These are phyloP conservation scores for Pichia ethanolica DNA, from an alignment of 805 yeast species.

Conservation along the genomic window DNA sequence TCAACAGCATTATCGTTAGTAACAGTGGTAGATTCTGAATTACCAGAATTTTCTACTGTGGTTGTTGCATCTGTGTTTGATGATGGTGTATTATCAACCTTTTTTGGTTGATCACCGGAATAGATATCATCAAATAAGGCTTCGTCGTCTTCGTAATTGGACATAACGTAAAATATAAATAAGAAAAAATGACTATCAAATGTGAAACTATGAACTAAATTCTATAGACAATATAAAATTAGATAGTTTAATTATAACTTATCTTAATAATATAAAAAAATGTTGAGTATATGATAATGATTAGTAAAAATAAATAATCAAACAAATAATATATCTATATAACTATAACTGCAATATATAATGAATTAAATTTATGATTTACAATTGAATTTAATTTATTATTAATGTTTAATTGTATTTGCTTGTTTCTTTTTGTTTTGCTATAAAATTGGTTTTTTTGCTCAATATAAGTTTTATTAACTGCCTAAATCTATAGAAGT, in stretches of 20 bases:
- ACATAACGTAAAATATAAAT: constrained; percentile 32
- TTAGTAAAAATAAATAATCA: not conserved
- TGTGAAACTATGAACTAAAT: not conserved
- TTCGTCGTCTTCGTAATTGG: constrained; percentile 82
- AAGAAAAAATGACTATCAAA: not conserved
- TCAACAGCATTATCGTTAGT: not conserved
- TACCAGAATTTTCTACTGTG: no score
- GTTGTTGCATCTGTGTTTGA: not conserved
- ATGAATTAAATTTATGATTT: not conserved
- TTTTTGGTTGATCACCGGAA: constrained; percentile 25
- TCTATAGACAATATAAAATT: not conserved
- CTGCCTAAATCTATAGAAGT: constrained; percentile 2
- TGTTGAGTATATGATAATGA: not conserved
- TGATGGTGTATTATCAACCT: constrained; percentile 12
- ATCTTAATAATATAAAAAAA: not conserved
- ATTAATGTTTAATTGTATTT: not conserved
- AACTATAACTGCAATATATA: constrained; percentile 2
- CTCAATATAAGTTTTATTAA: not conserved
- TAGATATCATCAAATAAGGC: constrained; percentile 91
- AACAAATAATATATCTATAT: constrained; percentile 4
- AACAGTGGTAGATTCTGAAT: not conserved
- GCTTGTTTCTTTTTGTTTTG: not conserved
- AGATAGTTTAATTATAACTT: no score
- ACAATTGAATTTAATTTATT: constrained; percentile 1
- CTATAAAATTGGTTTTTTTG: not conserved